phyloP scores from a whole-genome alignment of 345 rosid species.

The Diplotaxis tenuifolia region DNA sequence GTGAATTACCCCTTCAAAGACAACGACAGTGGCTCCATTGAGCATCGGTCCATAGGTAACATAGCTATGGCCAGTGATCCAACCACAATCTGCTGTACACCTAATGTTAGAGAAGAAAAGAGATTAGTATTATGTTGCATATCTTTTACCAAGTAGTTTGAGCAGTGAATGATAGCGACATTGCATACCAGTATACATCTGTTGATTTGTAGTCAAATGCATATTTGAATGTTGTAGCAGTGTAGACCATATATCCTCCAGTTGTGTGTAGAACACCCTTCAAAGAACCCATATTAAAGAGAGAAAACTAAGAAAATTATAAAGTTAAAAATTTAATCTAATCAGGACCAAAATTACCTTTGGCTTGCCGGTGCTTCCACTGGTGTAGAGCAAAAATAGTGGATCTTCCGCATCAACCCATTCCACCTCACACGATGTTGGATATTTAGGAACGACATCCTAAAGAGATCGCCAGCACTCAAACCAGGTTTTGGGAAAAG shows the following conservation, averaged over 20 bases:
- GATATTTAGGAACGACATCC: constrained; percentile 81
- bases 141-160: constrained; percentile 6
- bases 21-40: constrained; percentile 77
- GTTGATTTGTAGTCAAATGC: constrained; percentile 93
- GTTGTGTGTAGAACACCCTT: constrained; percentile 98
- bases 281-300: constrained; percentile 29
- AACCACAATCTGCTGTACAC: constrained; percentile 99
- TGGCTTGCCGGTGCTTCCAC: constrained; percentile 99
- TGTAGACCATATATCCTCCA: constrained; percentile 96
- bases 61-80: constrained; percentile 99
- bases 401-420: constrained; percentile 99
- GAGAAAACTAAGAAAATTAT: not conserved
- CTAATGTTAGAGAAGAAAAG: constrained; percentile 41
- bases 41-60: constrained; percentile 98
- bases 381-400: constrained; percentile 86
- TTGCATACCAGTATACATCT: constrained; percentile 83
- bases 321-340: not conserved
- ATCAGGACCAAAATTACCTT: constrained; percentile 51
- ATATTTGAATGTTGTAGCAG: constrained; percentile 95
- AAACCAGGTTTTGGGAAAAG: not conserved
- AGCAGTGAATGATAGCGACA: not conserved
- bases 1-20: constrained; percentile 86
- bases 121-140: constrained; percentile 13
- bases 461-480: constrained; percentile 36
- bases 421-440: constrained; percentile 80